phyloP scores from a whole-genome alignment of 129 eudicot species.

The Saussurea involucrata region DNA sequence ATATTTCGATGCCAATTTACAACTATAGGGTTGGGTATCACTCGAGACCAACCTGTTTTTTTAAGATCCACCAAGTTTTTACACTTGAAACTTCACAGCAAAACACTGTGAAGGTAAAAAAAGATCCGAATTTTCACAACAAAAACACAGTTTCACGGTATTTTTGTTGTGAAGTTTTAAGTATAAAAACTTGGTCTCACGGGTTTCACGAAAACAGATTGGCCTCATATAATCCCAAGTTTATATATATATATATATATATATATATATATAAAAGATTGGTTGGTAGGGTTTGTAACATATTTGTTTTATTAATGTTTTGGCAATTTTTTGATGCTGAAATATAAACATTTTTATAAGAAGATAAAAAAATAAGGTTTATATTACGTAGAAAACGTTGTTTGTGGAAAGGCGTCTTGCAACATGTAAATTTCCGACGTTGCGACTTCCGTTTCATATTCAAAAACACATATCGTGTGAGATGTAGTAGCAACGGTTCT shows the following conservation, averaged over 20 bases:
- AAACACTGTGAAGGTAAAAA: too few species aligned
- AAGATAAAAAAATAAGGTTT: background rate
- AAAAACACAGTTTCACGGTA: too few species aligned
- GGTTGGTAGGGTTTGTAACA: too few species aligned
- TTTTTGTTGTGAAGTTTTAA: background rate
- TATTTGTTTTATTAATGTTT: background rate
- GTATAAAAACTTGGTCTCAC: background rate
- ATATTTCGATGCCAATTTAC: background rate
- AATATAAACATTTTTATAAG: background rate
- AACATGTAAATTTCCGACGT: background rate
- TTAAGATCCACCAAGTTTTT: too few species aligned
- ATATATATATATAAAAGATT: too few species aligned
- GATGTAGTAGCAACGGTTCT: background rate
- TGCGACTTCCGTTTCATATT: slow-evolving; percentile 3
- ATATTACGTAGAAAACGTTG: background rate
- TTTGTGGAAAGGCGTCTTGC: background rate
- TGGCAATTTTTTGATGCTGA: background rate
- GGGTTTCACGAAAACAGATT: background rate
- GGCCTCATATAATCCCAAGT: background rate
- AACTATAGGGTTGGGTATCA: background rate
- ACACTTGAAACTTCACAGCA: too few species aligned
- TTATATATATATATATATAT: too few species aligned
- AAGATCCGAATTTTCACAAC: too few species aligned
- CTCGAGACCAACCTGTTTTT: background rate
- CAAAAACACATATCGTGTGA: slow-evolving; percentile 3